Conservation (phyloP, 805 yeast genomes). For the Kuraishia hungarica region DNA sequence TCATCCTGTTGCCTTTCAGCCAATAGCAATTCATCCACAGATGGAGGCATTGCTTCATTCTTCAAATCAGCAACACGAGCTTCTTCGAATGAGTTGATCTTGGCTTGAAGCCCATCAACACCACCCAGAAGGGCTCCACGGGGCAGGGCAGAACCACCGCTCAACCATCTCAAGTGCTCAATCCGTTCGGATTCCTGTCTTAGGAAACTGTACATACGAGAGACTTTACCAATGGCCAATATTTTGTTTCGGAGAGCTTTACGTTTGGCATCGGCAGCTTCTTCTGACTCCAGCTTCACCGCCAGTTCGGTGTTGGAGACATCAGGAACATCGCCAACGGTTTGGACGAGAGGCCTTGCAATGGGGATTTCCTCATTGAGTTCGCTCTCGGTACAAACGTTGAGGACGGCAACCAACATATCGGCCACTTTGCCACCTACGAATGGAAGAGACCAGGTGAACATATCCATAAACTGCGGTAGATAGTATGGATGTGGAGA, state of each 20-base stretch:
- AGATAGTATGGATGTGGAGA: constrained; percentile 96
- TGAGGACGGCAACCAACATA: constrained; percentile 81
- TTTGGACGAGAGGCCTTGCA: constrained; percentile 29
- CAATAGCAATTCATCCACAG: constrained; percentile 43
- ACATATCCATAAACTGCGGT: constrained; percentile 95
- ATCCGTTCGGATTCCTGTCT: constrained; percentile 88
- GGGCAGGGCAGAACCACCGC: constrained; percentile 67
- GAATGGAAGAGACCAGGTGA: constrained; percentile 95
- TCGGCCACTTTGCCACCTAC: constrained; percentile 96
- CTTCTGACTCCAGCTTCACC: constrained; percentile 6
- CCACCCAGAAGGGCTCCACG: constrained; percentile 84
- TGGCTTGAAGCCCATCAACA: constrained; percentile 63
- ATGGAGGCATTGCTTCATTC: constrained; percentile 88
- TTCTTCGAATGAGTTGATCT: constrained; percentile 69
- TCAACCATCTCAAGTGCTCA: constrained; percentile 63
- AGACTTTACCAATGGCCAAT: constrained; percentile 91
- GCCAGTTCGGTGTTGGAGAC: not conserved
- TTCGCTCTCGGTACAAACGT: constrained; percentile 94
- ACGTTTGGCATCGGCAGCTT: constrained; percentile 23
- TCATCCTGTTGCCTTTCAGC: constrained; percentile 37
- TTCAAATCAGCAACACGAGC: constrained; percentile 72
- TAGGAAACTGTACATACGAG: constrained; percentile 86
- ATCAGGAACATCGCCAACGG: constrained; percentile 15
- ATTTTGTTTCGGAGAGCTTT: constrained; percentile 71
- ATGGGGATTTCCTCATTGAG: constrained; percentile 65